Conservation (phyloP, 257 asterid genomes). For the Leptodermis oblonga region DNA sequence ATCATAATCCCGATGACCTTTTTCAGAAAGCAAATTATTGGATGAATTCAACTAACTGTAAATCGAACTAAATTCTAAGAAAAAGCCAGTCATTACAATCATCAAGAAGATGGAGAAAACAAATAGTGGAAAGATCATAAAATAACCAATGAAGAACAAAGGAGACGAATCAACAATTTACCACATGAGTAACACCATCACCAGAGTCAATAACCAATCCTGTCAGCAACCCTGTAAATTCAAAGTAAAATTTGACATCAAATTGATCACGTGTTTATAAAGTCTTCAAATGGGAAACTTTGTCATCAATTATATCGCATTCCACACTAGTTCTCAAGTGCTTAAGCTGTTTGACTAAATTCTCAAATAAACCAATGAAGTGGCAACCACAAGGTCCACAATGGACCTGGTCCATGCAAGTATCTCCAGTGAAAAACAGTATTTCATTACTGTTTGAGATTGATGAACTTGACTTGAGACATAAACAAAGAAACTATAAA, state of each 20-base stretch:
- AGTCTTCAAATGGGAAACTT: not conserved
- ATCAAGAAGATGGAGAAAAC: slow-evolving; percentile 1
- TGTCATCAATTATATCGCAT: not conserved
- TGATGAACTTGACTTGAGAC: not conserved
- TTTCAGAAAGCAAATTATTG: slow-evolving; percentile 8
- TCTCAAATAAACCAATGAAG: not conserved
- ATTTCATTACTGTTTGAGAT: not conserved
- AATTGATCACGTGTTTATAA: slow-evolving; percentile 12
- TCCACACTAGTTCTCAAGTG: not conserved
- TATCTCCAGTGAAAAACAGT: not conserved
- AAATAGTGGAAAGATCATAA: not conserved
- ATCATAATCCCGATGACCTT: not conserved
- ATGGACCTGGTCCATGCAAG: not conserved
- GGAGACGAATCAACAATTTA: slow-evolving; percentile 31
- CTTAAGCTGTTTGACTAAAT: not conserved
- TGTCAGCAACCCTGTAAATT: slow-evolving; percentile 78
- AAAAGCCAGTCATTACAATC: slow-evolving; percentile 12
- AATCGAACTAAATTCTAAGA: slow-evolving; percentile 14
- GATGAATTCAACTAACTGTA: not conserved
- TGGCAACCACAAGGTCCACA: not conserved
- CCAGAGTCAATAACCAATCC: slow-evolving; percentile 97
- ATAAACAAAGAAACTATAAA: not conserved
- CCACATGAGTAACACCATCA: slow-evolving; percentile 99
- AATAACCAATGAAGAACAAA: slow-evolving; percentile 4
- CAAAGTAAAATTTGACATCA: slow-evolving; percentile 21